Evolutionary conservation across 345 rosid genomes (phyloP).

Genomic region (Acer negundo): DNA sequence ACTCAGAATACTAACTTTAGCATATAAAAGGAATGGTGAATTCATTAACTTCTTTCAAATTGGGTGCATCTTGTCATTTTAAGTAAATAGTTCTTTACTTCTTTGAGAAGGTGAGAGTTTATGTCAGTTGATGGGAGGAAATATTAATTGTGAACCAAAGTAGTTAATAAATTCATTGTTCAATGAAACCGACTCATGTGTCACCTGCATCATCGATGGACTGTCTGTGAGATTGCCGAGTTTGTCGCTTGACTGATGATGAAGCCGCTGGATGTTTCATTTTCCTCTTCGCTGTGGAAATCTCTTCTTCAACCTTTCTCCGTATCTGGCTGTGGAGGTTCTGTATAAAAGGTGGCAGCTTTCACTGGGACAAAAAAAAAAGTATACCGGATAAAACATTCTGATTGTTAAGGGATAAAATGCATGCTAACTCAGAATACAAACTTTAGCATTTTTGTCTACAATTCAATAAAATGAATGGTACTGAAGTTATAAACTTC

Average conservation of each 20-base stretch:
- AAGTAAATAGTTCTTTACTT: too few relatives aligned
- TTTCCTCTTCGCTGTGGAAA: slow-evolving; percentile 28
- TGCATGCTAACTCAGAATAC: not conserved
- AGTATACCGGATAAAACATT: not conserved
- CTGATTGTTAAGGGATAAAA: not conserved
- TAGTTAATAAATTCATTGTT: slow-evolving; percentile 15
- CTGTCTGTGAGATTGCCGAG: slow-evolving; percentile 30
- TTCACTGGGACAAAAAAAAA: not conserved
- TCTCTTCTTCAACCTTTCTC: slow-evolving; percentile 24
- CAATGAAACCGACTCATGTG: slow-evolving; percentile 19
- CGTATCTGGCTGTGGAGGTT: slow-evolving; percentile 22
- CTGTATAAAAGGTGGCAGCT: slow-evolving; percentile 4
- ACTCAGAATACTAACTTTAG: not conserved
- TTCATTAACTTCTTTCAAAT: too few relatives aligned
- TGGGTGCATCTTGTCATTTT: too few relatives aligned
- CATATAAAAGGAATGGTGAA: too few relatives aligned
- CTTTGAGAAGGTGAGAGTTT: too few relatives aligned
- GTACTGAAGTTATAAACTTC: too few relatives aligned
- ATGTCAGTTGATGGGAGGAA: too few relatives aligned
- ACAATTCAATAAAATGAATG: too few relatives aligned
- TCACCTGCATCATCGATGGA: slow-evolving; percentile 21
- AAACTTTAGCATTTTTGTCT: not conserved
- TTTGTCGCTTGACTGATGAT: slow-evolving; percentile 27
- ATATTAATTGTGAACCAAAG: too few relatives aligned
- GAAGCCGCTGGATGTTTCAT: slow-evolving; percentile 34